Percentiles rank a stretch among this genome's conserved stretches.
Conservation (phyloP, 345 rosid genomes). For the Syzygium aromaticum region DNA sequence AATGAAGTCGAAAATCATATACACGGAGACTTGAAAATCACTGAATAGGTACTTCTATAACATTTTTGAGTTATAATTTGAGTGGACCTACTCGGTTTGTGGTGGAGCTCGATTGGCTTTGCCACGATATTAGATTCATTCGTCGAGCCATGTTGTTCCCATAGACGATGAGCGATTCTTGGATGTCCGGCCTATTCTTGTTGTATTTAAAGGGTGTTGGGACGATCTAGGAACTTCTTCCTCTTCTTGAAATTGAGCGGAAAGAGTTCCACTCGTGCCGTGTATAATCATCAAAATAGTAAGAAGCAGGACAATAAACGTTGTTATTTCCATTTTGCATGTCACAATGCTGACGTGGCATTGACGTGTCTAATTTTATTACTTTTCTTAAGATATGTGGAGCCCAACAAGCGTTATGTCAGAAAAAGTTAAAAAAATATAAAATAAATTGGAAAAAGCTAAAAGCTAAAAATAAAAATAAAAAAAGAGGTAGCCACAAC, state of each 20-base stretch:
- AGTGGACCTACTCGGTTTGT: not conserved
- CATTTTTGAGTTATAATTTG: not conserved
- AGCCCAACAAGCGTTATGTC: no score
- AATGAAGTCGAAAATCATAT: no score
- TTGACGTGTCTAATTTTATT: no score
- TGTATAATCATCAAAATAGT: not conserved
- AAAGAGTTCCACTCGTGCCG: not conserved
- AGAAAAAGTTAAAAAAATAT: no score
- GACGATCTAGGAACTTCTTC: not conserved
- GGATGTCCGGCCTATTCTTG: not conserved
- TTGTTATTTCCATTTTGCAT: not conserved
- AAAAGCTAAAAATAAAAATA: no score
- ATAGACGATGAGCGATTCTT: no score
- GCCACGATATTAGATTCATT: not conserved
- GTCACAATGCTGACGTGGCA: not conserved
- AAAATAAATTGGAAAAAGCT: no score
- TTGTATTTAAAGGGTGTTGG: not conserved
- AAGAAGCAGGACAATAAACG: not conserved
- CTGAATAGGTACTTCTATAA: no score
- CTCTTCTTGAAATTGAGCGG: not conserved
- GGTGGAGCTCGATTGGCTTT: not conserved
- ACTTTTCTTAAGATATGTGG: no score
- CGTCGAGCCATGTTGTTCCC: not conserved
- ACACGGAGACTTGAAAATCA: no score
- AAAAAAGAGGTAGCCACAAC: no score